Conservation (phyloP, 164 flowering plant genomes). For the Chimonanthus salicifolius region DNA sequence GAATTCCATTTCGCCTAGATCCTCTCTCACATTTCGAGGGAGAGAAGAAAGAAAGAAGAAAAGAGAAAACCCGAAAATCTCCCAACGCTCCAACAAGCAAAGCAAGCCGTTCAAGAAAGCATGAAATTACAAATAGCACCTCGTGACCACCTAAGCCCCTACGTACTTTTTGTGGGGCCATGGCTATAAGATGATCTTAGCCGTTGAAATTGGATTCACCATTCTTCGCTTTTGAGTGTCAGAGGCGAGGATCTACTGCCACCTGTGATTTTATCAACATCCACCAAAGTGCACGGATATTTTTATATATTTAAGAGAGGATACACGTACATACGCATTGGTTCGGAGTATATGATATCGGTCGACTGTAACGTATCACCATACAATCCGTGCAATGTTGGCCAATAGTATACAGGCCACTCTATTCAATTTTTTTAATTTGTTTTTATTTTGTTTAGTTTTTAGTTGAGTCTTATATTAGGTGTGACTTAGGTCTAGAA, state of each 20-base stretch:
- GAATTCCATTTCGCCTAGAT: constrained; percentile 11
- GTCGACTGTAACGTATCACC: too few relatives aligned
- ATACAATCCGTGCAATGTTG: too few relatives aligned
- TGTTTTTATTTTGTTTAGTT: too few relatives aligned
- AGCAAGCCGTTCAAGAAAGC: not conserved
- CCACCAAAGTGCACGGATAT: too few relatives aligned
- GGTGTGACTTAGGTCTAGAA: too few relatives aligned
- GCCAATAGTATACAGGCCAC: too few relatives aligned
- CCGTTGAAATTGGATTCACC: not conserved
- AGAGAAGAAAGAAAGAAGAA: not conserved
- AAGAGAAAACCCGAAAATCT: not conserved
- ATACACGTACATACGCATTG: too few relatives aligned
- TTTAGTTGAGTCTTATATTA: too few relatives aligned
- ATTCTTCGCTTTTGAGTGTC: not conserved
- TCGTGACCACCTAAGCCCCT: not conserved
- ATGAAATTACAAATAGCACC: not conserved
- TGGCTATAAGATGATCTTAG: not conserved
- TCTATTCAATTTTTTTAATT: too few relatives aligned
- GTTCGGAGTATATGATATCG: too few relatives aligned
- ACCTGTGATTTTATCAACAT: too few relatives aligned
- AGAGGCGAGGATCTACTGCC: not conserved
- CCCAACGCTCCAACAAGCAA: not conserved
- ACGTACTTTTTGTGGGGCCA: not conserved
- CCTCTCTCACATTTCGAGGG: not conserved
- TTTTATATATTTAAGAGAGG: too few relatives aligned